These are phyloP conservation scores for Cicer yamashitae DNA, from an alignment of 306 rosid species.

Conservation along the genomic window DNA sequence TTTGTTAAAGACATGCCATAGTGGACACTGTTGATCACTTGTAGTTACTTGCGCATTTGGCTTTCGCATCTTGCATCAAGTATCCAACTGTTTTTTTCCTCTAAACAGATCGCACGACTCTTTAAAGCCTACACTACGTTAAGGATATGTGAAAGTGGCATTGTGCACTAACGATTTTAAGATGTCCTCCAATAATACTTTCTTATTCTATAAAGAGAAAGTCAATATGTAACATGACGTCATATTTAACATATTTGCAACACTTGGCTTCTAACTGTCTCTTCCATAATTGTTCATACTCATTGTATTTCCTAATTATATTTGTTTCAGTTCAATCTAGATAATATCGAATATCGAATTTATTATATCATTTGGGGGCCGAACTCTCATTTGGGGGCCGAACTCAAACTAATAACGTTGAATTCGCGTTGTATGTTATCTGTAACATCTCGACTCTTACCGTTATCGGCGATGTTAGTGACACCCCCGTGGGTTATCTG, in stretches of 20 bases:
- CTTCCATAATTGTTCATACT: too few species aligned
- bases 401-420: too few species aligned
- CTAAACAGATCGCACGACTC: conserved; percentile 26
- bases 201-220: neutral
- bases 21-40: conserved; percentile 39
- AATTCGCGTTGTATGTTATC: too few species aligned
- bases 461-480: too few species aligned
- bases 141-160: conserved; percentile 35
- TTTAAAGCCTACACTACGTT: conserved; percentile 18
- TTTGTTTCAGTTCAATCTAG: too few species aligned
- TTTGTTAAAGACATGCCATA: conserved; percentile 28
- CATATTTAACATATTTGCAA: conserved; percentile 10
- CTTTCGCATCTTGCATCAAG: conserved; percentile 40
- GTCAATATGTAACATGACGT: neutral
- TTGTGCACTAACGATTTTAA: conserved; percentile 27
- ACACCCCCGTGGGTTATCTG: too few species aligned
- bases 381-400: too few species aligned
- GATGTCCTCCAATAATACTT: neutral
- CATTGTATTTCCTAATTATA: too few species aligned
- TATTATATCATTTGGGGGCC: too few species aligned
- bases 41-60: conserved; percentile 36
- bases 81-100: conserved; percentile 32
- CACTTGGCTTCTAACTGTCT: neutral
- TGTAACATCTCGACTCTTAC: too few species aligned
- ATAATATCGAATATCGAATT: too few species aligned